Evolutionary conservation across 352 stramenopile genomes (phyloP).

Genomic region (Peronospora belbahrii): DNA sequence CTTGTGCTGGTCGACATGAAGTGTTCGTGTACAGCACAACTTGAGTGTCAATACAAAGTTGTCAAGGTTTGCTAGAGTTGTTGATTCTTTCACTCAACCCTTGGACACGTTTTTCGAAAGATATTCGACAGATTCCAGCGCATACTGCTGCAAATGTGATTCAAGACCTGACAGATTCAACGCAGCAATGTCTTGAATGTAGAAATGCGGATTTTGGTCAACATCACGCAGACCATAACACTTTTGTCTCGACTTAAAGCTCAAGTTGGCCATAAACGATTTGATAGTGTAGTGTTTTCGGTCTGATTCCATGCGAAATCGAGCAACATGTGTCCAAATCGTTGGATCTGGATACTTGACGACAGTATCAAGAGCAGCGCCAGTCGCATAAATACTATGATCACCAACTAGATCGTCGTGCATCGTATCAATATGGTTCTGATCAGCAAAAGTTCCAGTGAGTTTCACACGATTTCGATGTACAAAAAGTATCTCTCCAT

Average conservation of each 20-base stretch:
- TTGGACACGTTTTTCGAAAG: background rate
- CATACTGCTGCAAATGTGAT: conserved; percentile 16
- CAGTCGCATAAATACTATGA: background rate
- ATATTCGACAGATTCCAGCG: conserved; percentile 13
- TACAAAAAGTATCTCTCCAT: conserved; percentile 35
- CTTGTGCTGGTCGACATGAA: no score
- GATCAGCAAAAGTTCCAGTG: conserved; percentile 4
- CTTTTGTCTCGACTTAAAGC: conserved; percentile 33
- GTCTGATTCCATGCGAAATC: conserved; percentile 29
- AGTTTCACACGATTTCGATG: conserved; percentile 48
- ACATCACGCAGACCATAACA: conserved; percentile 37
- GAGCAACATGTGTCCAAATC: conserved; percentile 60
- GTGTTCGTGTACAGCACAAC: no score
- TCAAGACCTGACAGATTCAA: conserved; percentile 22
- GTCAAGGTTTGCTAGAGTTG: background rate
- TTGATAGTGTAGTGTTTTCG: conserved; percentile 33
- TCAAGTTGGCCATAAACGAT: conserved; percentile 22
- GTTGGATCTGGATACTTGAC: conserved; percentile 22
- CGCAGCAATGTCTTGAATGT: conserved; percentile 21
- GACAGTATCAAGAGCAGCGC: background rate
- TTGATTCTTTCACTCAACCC: background rate
- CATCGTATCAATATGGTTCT: no score
- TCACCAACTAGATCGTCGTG: no score
- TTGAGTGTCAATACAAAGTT: no score
- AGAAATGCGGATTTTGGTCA: conserved; percentile 27